These are phyloP conservation scores for Penicillium mononematosum DNA, from an alignment of 495 filamentous ascomycete genomes.

Conservation along the genomic window DNA sequence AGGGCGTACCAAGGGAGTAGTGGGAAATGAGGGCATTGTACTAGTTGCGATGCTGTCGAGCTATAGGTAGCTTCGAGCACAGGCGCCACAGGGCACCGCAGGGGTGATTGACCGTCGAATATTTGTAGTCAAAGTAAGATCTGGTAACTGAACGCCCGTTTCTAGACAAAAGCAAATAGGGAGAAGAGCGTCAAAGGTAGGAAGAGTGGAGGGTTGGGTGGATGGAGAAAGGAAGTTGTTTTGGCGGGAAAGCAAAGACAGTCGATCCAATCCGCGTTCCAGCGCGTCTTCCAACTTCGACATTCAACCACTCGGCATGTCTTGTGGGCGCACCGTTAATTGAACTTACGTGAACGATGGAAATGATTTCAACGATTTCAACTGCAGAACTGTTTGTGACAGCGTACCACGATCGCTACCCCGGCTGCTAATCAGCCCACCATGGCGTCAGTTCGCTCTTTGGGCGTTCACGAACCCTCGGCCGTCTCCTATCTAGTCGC, in stretches of 20 bases:
- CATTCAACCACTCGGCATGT: slow-evolving; percentile 21
- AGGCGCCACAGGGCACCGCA: slow-evolving; percentile 27
- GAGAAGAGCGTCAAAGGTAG: slow-evolving; percentile 2
- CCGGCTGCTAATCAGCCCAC: slow-evolving; percentile 28
- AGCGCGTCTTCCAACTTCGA: slow-evolving; percentile 27
- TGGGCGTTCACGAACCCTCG: slow-evolving; percentile 83
- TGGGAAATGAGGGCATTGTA: slow-evolving; percentile 42
- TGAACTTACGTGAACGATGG: slow-evolving; percentile 13
- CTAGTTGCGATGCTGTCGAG: slow-evolving; percentile 15
- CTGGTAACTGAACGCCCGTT: not conserved
- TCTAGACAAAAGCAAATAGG: not conserved
- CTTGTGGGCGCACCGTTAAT: slow-evolving; percentile 8
- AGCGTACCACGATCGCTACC: slow-evolving; percentile 22
- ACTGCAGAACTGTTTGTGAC: slow-evolving; percentile 24
- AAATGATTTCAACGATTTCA: slow-evolving; percentile 17
- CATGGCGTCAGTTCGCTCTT: slow-evolving; percentile 86
- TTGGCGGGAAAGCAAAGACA: slow-evolving; percentile 20
- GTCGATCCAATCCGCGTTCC: slow-evolving; percentile 30
- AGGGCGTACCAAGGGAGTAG: slow-evolving; percentile 37
- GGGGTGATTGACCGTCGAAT: slow-evolving; percentile 3
- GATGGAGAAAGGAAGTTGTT: slow-evolving; percentile 29
- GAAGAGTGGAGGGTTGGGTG: slow-evolving; percentile 15
- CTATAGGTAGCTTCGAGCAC: slow-evolving; percentile 17
- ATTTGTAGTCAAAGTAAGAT: not conserved
- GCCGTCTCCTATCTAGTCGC: slow-evolving; percentile 79